Conservation (phyloP, 306 rosid genomes). For the Castanea sativa region DNA sequence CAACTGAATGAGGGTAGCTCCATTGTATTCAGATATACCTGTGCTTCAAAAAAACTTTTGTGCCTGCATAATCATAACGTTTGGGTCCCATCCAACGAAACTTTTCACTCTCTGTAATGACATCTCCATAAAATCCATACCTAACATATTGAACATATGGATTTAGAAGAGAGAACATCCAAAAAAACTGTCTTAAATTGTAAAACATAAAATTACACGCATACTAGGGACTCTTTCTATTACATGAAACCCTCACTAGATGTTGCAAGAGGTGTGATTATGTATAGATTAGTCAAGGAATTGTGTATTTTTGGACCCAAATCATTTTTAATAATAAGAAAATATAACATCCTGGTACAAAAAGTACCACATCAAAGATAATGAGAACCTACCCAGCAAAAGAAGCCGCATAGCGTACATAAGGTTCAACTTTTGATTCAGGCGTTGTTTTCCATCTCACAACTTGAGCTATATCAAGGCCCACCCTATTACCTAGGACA, state of each 20-base stretch:
- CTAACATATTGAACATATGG: constrained; percentile 39
- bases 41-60: constrained; percentile 80
- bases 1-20: neutral
- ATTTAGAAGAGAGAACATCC: constrained; percentile 21
- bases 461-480: constrained; percentile 91
- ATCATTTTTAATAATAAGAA: neutral
- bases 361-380: constrained; percentile 2
- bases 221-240: neutral
- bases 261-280: neutral
- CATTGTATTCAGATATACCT: constrained; percentile 32
- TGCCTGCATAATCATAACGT: constrained; percentile 94
- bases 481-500: constrained; percentile 77
- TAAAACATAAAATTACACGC: constrained; percentile 11
- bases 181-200: constrained; percentile 4
- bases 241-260: neutral
- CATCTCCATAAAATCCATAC: constrained; percentile 99
- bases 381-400: constrained; percentile 77
- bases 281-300: neutral
- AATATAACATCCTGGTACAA: neutral
- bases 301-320: neutral
- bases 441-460: constrained; percentile 85
- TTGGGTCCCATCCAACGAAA: constrained; percentile 98
- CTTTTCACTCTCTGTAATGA: constrained; percentile 89
- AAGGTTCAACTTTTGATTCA: constrained; percentile 71
- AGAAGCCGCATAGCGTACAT: constrained; percentile 88